Conservation (phyloP, 2,329 filamentous ascomycete genomes). For the Aspergillus ruber region DNA sequence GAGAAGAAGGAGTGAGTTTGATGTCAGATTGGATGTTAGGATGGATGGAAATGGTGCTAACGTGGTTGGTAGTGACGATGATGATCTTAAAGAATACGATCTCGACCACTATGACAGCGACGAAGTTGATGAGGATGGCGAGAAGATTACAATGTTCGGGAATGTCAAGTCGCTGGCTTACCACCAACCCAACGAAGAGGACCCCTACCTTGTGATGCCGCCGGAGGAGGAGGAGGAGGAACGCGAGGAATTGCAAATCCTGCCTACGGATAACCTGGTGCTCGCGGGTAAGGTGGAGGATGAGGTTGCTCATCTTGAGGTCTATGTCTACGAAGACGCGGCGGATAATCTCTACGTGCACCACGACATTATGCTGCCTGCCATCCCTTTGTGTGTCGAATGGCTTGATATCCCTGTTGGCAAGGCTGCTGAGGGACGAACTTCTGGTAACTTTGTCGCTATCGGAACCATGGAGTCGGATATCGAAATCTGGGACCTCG, state of each 20-base stretch:
- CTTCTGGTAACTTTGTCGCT: constrained; percentile 82
- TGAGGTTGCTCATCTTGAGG: constrained; percentile 90
- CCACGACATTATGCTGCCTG: constrained; percentile 98
- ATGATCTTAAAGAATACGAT: constrained; percentile 92
- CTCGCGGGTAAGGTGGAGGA: constrained; percentile 93
- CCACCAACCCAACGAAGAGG: constrained; percentile 87
- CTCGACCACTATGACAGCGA: constrained; percentile 94
- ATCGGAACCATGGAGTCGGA: constrained; percentile 97
- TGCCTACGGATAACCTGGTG: constrained; percentile 87
- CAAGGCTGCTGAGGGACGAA: constrained; percentile 58
- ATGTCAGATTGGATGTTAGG: not conserved
- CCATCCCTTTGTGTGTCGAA: constrained; percentile 89
- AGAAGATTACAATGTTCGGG: constrained; percentile 85
- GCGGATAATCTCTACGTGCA: constrained; percentile 97
- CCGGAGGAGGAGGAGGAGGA: constrained; percentile 76
- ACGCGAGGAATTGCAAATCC: constrained; percentile 84
- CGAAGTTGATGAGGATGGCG: constrained; percentile 57
- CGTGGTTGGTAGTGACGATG: constrained; percentile 34
- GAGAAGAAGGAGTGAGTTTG: constrained; percentile 11
- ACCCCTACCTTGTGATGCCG: constrained; percentile 90
- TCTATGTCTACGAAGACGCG: constrained; percentile 94
- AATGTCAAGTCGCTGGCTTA: constrained; percentile 91
- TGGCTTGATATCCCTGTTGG: constrained; percentile 92
- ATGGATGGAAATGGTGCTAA: not conserved
- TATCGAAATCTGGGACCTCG: constrained; percentile 97